Evolutionary conservation across 1,139 yeast genomes (phyloP).

Genomic region (Yamadazyma songkhlaensis): DNA sequence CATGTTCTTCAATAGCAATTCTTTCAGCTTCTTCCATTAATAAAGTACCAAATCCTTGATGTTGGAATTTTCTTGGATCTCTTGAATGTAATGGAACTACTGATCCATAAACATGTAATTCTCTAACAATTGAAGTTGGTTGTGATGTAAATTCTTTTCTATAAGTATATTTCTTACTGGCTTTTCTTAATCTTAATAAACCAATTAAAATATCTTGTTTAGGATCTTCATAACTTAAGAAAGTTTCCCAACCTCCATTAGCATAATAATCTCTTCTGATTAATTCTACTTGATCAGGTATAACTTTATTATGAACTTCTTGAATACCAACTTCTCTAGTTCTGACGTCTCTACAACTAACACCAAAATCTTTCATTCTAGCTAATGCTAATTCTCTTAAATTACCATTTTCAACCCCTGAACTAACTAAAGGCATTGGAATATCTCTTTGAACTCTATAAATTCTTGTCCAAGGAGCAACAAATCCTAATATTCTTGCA

Average conservation of each 20-base stretch:
- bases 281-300: constrained; percentile 95
- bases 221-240: constrained; percentile 94
- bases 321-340: constrained; percentile 98
- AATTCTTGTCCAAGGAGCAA: constrained; percentile 99
- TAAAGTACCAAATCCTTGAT: constrained; percentile 97
- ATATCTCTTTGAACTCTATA: constrained; percentile 98
- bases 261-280: constrained; percentile 96
- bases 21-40: constrained; percentile 98
- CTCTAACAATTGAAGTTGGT: constrained; percentile 91
- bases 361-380: constrained; percentile 97
- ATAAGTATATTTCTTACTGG: constrained; percentile 85
- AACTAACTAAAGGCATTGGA: constrained; percentile 97
- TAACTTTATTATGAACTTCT: constrained; percentile 95
- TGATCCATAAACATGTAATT: constrained; percentile 94
- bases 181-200: constrained; percentile 79
- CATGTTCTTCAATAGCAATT: constrained; percentile 93
- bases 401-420: constrained; percentile 98
- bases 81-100: constrained; percentile 97
- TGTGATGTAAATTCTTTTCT: constrained; percentile 84
- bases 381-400: constrained; percentile 93
- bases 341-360: constrained; percentile 94
- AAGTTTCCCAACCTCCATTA: constrained; percentile 99
- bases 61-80: constrained; percentile 97
- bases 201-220: constrained; percentile 95
- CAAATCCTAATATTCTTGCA: constrained; percentile 91